A percentile compares a stretch with the other conserved stretches of the same genome.
phyloP scores from a whole-genome alignment of 164 flowering plant genomes.

The Magnolia kwangsiensis region DNA sequence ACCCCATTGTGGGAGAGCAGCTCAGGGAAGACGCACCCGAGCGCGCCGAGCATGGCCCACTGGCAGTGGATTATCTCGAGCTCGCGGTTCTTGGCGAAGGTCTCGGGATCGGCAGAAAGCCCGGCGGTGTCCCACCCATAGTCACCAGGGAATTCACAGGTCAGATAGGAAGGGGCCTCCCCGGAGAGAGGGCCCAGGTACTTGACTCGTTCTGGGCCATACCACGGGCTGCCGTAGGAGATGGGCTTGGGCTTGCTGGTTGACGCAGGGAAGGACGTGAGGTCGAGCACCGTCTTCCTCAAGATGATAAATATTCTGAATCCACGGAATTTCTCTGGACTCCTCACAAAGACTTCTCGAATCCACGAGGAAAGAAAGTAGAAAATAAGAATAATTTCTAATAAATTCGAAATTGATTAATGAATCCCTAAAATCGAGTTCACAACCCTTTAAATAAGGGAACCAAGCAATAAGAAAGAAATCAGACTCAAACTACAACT shows the following conservation, averaged over 20 bases:
- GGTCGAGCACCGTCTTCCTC: no score
- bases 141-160: slow-evolving; percentile 47
- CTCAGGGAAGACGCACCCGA: slow-evolving; percentile 45
- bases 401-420: no score
- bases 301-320: no score
- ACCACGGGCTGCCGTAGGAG: slow-evolving; percentile 28
- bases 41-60: slow-evolving; percentile 39
- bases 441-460: no score
- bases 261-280: no score
- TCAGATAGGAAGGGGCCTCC: slow-evolving; percentile 33
- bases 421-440: no score
- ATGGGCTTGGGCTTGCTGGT: slow-evolving; percentile 10
- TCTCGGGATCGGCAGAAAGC: slow-evolving; percentile 48
- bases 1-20: slow-evolving; percentile 38
- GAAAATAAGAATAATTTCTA: no score
- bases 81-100: slow-evolving; percentile 42
- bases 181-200: slow-evolving; percentile 36
- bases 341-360: no score
- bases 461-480: no score
- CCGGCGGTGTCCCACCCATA: slow-evolving; percentile 54
- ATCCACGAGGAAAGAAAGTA: no score
- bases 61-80: slow-evolving; percentile 30
- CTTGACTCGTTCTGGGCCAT: slow-evolving; percentile 29
- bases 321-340: no score
- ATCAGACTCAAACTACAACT: no score